Evolutionary conservation across 1,139 yeast genomes (phyloP).

Genomic region (Saccharomycopsis hybrid): DNA sequence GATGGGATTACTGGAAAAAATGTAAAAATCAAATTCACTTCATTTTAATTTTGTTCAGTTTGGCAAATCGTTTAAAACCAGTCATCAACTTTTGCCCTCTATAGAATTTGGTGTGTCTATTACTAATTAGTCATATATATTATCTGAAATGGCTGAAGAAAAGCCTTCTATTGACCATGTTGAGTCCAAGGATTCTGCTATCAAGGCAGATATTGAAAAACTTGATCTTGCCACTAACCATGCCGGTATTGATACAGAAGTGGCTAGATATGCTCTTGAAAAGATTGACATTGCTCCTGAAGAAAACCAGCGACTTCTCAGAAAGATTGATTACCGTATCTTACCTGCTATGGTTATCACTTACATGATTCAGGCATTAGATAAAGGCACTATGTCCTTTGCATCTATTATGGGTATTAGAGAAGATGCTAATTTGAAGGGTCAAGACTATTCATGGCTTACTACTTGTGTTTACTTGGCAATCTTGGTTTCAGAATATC

Average conservation of each 20-base stretch:
- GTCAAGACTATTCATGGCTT: slow-evolving; percentile 32
- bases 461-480: slow-evolving; percentile 44
- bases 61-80: too few species aligned
- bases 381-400: slow-evolving; percentile 39
- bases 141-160: too few species aligned
- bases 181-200: neutral
- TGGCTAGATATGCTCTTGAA: slow-evolving; percentile 14
- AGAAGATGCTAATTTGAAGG: slow-evolving; percentile 36
- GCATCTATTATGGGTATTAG: slow-evolving; percentile 41
- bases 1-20: too few species aligned
- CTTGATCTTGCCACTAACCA: too few species aligned
- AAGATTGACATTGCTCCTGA: neutral
- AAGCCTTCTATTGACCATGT: neutral
- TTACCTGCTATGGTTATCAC: slow-evolving; percentile 35
- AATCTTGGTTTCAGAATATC: slow-evolving; percentile 38
- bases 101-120: too few species aligned
- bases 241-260: slow-evolving; percentile 12
- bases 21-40: too few species aligned
- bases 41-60: too few species aligned
- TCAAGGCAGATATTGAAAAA: neutral
- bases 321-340: slow-evolving; percentile 29
- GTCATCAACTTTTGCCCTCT: too few species aligned
- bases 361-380: slow-evolving; percentile 38
- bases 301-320: slow-evolving; percentile 7
- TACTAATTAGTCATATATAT: too few species aligned